Evolutionary conservation across 805 yeast species (phyloP).

Genomic region (Saturnispora mendoncae): DNA sequence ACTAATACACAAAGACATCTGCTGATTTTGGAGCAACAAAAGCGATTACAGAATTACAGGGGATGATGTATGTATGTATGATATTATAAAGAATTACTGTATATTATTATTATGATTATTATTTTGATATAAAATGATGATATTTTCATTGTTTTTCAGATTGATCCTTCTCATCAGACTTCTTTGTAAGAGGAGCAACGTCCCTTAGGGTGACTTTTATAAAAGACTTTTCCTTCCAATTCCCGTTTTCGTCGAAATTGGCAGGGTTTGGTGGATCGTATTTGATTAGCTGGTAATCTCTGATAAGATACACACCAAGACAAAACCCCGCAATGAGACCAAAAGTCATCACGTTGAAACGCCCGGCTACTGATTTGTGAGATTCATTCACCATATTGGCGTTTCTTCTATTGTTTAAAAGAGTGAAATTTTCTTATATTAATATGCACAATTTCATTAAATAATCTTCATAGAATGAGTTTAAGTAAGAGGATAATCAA

Average conservation of each 20-base stretch:
- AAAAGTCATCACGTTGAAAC: constrained; percentile 21
- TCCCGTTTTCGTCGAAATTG: constrained; percentile 31
- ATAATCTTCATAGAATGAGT: not conserved
- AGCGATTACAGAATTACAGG: constrained; percentile 7
- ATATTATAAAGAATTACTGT: not conserved
- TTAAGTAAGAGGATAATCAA: constrained; percentile 90
- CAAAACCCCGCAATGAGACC: constrained; percentile 25
- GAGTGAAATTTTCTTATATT: no score
- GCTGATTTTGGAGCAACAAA: constrained; percentile 10
- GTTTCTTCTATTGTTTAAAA: no score
- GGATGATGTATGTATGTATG: not conserved
- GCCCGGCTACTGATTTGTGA: constrained; percentile 22
- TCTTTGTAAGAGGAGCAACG: constrained; percentile 32
- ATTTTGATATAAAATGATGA: not conserved
- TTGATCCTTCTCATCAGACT: constrained; percentile 25
- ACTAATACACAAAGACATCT: constrained; percentile 7
- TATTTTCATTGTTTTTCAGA: constrained; percentile 9
- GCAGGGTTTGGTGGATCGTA: constrained; percentile 33
- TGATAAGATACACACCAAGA: constrained; percentile 22
- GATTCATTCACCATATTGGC: constrained; percentile 7
- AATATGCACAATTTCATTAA: constrained; percentile 11
- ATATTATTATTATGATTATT: no score
- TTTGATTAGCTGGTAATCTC: constrained; percentile 32
- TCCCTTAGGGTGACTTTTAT: constrained; percentile 30
- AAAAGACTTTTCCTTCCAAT: constrained; percentile 30